Base-by-base conservation (phyloP, 208 protist species). In the Trypanosoma rangeli region DNA sequence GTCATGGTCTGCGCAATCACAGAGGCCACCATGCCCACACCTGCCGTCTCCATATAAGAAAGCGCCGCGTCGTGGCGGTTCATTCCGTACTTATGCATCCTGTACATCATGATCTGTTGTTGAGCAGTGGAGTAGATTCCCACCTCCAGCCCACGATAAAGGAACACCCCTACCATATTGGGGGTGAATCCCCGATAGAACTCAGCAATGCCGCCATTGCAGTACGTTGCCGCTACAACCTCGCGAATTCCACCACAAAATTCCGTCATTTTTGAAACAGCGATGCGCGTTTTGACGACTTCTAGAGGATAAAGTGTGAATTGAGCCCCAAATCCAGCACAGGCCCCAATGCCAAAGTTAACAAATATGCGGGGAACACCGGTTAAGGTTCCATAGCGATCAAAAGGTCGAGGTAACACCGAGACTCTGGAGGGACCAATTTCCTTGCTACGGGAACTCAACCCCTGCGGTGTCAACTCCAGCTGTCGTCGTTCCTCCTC, bases 281-380 rank as follows among this genome's bases (percentile, higher is more conserved):
- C 74, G 31, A 94, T 84, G 18, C 94, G 84, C 33, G 94, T 98
- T 71, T 97, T 97, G 24, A 97, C 76, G n/a, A 97, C 86, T 73
- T 98, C 92, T 22, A 98, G 37, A 8, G 94, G 94, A 74, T 97
- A 97, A 13, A 97, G 68, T 20, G 93, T 62, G 28, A 85, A 81
- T 73, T 98, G 94, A 24, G 89, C 85, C n/a, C 84, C 87, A 39
- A 95, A 76, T 5, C 94, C 94, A 7, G 92, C 90, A 5, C 75
- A 78, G 18, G 94, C 84, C 29, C 90, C 90, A 60, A 94, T 91
- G 58, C 72, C 67, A 69, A 93, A 98, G 73, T 95, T 93, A 35
- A 94, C 77, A n/a, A 72, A 73, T 24, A 94, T 64, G n/a, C 83
- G 80, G 8, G 91, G 91, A 9, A 92, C 64, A 20, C 64, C 80